Base-by-base conservation (phyloP, 2,329 filamentous ascomycete species). In the Lasiodiplodia sp. region DNA sequence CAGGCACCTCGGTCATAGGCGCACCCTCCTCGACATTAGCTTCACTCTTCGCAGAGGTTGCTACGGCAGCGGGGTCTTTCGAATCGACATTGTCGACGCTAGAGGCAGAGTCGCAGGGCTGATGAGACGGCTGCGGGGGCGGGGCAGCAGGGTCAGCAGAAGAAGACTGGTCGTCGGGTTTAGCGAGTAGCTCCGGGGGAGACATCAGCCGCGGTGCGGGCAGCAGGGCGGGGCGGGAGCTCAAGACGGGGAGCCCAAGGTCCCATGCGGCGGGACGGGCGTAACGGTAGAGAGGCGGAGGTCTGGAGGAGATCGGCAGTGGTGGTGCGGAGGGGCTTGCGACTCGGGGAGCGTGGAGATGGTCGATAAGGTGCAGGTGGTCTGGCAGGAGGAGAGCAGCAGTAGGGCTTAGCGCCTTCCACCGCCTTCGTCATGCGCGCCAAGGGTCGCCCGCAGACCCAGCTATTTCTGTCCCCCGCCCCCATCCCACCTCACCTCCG, bases 171-270 rank as follows among this genome's bases (percentile, higher is more conserved):
- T 64, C 44, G 28, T 64, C 60, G 60, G 60, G 60, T 51, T 64
- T 64, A 64, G 60, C 60, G 47, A 64, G 47, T 64, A 64, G 60
- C 63, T 66, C 63, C 63, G 63, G 49, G 51, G 63, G 63, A 66
- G 63, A 66, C 63, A 66, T 66, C 31, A 66, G 63, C 63, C 28
- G 49, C 37, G 63, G 21, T 66, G 49, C 63, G 63, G 63, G 38
- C 51, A 66, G 60, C 60, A 38, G 40, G 58, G 60, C 60, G 60
- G 60, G 60, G 44, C 44, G 44, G 63, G 38, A 66, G 63, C 63
- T 47, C 21, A 23, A 37, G 37, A 10, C 55, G 37, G 51, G 23
- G 23, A 28, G 49, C 37, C 51, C 37, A 38, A 55, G 37, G 37
- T 44, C 63, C 38, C 63, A 66, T 66, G 63, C 49, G 63, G 49